Evolutionary conservation across 2,329 filamentous ascomycete species (phyloP).

Genomic region (Penicillium capsulatum): DNA sequence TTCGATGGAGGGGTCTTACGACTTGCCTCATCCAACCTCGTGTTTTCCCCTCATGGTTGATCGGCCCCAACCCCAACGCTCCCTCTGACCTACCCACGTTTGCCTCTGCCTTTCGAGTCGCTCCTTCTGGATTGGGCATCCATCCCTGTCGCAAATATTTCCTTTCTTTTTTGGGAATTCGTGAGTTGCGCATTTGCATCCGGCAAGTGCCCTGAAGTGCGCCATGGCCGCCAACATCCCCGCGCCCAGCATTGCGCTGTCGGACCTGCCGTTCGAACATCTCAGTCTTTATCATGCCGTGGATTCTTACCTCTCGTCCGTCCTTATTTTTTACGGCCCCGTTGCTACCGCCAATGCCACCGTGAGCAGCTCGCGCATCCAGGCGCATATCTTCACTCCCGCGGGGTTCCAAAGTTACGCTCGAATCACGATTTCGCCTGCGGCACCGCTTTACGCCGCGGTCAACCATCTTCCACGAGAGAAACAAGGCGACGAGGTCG

Average conservation of each 20-base stretch:
- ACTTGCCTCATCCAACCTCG: conserved; percentile 1
- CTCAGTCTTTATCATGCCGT: conserved; percentile 84
- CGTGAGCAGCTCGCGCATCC: conserved; percentile 85
- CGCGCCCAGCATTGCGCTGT: conserved; percentile 61
- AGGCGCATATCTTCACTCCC: conserved; percentile 85
- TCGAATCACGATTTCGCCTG: conserved; percentile 87
- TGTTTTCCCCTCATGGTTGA: too few relatives aligned
- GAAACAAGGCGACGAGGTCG: conserved; percentile 91
- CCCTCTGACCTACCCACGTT: neutral
- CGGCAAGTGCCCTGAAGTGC: conserved; percentile 13
- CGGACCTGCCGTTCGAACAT: conserved; percentile 69
- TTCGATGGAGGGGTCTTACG: conserved; percentile 19
- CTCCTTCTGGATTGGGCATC: conserved; percentile 6
- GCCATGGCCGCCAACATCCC: conserved; percentile 65
- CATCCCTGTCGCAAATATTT: conserved; percentile 16
- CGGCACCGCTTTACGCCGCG: conserved; percentile 82
- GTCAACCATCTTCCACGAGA: conserved; percentile 88
- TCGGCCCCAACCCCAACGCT: too few relatives aligned
- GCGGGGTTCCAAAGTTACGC: conserved; percentile 87
- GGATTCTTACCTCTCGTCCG: conserved; percentile 73
- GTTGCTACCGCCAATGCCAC: conserved; percentile 85
- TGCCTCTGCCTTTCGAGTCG: conserved; percentile 6
- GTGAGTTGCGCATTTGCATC: conserved; percentile 2
- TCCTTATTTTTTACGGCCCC: conserved; percentile 88
- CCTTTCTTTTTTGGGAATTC: conserved; percentile 3